Conservation (phyloP, 345 rosid genomes). For the Heritiera littoralis region DNA sequence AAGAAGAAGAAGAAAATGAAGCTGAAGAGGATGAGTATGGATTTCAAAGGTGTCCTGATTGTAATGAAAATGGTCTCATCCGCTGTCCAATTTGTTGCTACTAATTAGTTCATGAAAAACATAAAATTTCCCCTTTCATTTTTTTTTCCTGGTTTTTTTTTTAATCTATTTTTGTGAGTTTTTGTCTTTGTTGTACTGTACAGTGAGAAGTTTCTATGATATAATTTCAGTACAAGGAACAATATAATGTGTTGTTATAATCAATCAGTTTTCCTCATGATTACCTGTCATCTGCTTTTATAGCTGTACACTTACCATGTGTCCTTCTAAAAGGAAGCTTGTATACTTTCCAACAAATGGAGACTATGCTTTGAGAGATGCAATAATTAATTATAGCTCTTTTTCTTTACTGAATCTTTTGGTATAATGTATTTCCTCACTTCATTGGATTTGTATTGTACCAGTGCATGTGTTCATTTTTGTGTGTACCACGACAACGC, state of each 20-base stretch:
- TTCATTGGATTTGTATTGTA: neutral
- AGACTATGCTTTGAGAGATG: constrained; percentile 5
- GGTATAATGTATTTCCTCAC: neutral
- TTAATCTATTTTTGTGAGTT: constrained; percentile 10
- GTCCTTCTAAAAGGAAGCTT: constrained; percentile 2
- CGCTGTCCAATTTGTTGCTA: constrained; percentile 78
- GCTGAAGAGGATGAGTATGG: constrained; percentile 50
- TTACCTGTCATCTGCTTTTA: constrained; percentile 10
- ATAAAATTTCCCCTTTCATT: neutral
- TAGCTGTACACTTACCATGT: constrained; percentile 26
- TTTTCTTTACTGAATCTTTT: constrained; percentile 6
- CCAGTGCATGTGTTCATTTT: neutral
- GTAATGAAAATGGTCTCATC: constrained; percentile 90
- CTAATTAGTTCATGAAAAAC: constrained; percentile 23
- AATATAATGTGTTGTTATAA: neutral
- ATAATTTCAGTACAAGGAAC: neutral
- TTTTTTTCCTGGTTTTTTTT: neutral
- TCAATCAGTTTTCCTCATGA: neutral
- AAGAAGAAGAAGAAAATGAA: constrained; percentile 30
- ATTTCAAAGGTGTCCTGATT: constrained; percentile 83
- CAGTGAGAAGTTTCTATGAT: constrained; percentile 22
- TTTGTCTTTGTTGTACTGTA: constrained; percentile 31
- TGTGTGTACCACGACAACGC: neutral
- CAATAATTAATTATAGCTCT: neutral
- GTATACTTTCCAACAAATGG: constrained; percentile 15